phyloP scores from a whole-genome alignment of 495 filamentous ascomycete genomes.

The Talaromyces ruber region DNA sequence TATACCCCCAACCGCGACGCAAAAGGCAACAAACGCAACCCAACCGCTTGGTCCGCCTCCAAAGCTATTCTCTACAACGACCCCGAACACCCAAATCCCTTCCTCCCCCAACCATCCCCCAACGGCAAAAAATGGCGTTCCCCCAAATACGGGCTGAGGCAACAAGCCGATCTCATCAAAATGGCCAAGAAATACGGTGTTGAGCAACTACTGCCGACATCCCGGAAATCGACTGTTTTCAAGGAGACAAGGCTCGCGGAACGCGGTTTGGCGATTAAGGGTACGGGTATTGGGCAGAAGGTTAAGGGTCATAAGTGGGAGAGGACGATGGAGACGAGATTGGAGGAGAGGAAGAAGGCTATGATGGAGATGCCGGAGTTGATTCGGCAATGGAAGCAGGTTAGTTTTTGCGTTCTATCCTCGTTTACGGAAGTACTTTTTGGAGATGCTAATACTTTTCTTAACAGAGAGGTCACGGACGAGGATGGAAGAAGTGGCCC shows the following conservation, averaged over 20 bases:
- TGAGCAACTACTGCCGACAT: slow-evolving; percentile 72
- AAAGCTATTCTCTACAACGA: slow-evolving; percentile 27
- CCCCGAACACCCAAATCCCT: slow-evolving; percentile 55
- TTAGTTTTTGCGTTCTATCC: slow-evolving; percentile 36
- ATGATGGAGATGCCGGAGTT: slow-evolving; percentile 91
- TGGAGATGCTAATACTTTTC: slow-evolving; percentile 15
- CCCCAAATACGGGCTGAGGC: slow-evolving; percentile 70
- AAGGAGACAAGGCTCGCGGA: slow-evolving; percentile 58
- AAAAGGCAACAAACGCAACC: slow-evolving; percentile 31
- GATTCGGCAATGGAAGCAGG: slow-evolving; percentile 89
- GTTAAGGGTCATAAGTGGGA: slow-evolving; percentile 95
- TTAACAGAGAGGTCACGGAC: slow-evolving; percentile 68
- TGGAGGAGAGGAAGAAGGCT: slow-evolving; percentile 82
- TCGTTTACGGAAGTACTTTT: background rate
- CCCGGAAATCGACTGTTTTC: slow-evolving; percentile 64
- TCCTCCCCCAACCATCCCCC: slow-evolving; percentile 61
- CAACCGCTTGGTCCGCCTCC: slow-evolving; percentile 22
- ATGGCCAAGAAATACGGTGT: slow-evolving; percentile 72
- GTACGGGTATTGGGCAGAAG: slow-evolving; percentile 83
- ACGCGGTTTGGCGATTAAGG: slow-evolving; percentile 71
- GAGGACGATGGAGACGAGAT: slow-evolving; percentile 69
- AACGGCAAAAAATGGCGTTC: slow-evolving; percentile 69
- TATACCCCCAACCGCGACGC: slow-evolving; percentile 40
- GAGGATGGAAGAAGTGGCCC: slow-evolving; percentile 89
- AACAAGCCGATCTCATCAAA: slow-evolving; percentile 89